phyloP scores from a whole-genome alignment of 108 stramenopile species.

The Halocafeteria seosinensis region DNA sequence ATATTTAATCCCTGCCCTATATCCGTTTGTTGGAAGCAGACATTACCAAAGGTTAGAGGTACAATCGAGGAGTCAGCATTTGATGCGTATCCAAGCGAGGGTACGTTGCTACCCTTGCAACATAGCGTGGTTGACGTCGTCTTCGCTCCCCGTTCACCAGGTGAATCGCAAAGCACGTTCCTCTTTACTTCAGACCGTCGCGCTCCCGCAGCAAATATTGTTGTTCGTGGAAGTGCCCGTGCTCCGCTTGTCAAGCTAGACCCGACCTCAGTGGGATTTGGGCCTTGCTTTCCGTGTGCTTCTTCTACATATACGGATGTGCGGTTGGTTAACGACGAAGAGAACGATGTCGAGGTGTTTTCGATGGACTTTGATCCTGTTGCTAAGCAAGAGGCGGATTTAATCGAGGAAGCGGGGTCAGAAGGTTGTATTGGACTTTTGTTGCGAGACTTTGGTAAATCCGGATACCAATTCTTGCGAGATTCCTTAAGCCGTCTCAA shows the following conservation, averaged over 20 bases:
- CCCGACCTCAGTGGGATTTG: constrained; percentile 19
- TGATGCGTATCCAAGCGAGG: constrained; percentile 14
- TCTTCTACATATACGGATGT: constrained; percentile 4
- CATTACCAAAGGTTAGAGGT: too few species aligned
- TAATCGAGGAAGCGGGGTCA: constrained; percentile 29
- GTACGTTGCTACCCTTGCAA: constrained; percentile 20
- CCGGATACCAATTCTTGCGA: neutral
- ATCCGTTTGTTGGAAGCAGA: constrained; percentile 12
- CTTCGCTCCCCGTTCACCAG: constrained; percentile 33
- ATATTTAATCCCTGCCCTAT: constrained; percentile 16
- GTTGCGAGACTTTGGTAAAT: neutral
- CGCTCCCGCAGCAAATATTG: constrained; percentile 8
- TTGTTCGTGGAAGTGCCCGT: constrained; percentile 21
- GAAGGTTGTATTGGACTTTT: neutral
- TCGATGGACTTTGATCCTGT: constrained; percentile 50
- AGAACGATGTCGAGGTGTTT: constrained; percentile 33
- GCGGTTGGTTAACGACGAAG: constrained; percentile 18
- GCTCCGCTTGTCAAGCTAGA: constrained; percentile 17
- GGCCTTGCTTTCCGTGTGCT: constrained; percentile 33
- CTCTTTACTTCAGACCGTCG: constrained; percentile 22
- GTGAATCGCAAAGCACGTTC: constrained; percentile 17
- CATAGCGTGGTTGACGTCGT: constrained; percentile 26
- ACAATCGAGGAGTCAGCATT: too few species aligned
- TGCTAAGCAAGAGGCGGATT: too few species aligned
- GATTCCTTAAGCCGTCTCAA: neutral